A percentile compares a stretch with the other conserved stretches of the same genome.
Conservation (phyloP, 2,329 filamentous ascomycete genomes). For the Blastomyces parvus region DNA sequence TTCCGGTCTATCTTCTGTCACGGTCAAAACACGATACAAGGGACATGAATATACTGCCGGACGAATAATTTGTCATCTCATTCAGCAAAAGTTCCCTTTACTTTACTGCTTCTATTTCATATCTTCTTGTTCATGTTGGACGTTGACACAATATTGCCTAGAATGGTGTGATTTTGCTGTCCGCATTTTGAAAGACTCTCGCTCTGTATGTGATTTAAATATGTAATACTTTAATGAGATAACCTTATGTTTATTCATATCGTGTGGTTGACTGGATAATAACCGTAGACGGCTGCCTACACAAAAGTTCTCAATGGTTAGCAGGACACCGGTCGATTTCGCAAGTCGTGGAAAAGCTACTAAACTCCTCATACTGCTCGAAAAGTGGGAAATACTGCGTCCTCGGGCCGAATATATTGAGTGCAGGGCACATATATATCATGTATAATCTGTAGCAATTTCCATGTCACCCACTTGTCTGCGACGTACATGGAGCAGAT, state of each 20-base stretch:
- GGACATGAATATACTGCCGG: neutral
- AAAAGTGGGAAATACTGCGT: neutral
- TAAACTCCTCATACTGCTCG: neutral
- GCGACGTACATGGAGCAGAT: neutral
- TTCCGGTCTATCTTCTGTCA: neutral
- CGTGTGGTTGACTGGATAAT: neutral
- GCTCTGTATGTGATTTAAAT: neutral
- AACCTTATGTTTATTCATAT: neutral
- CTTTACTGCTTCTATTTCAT: neutral
- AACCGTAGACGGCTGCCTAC: neutral
- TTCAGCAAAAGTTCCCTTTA: neutral
- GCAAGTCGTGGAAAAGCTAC: neutral
- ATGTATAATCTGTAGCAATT: too few species aligned
- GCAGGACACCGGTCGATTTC: neutral
- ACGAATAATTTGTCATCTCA: neutral
- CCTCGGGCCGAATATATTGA: neutral
- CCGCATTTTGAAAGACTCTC: neutral
- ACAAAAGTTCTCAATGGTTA: neutral
- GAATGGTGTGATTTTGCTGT: neutral
- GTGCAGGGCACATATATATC: neutral
- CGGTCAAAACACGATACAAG: neutral
- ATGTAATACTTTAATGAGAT: neutral
- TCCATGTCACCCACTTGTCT: neutral
- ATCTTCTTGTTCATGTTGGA: neutral
- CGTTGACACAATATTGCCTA: neutral